These are phyloP conservation scores for Boletus coccyginus DNA, from an alignment of 768 basidiomycete genomes.

Conservation along the genomic window DNA sequence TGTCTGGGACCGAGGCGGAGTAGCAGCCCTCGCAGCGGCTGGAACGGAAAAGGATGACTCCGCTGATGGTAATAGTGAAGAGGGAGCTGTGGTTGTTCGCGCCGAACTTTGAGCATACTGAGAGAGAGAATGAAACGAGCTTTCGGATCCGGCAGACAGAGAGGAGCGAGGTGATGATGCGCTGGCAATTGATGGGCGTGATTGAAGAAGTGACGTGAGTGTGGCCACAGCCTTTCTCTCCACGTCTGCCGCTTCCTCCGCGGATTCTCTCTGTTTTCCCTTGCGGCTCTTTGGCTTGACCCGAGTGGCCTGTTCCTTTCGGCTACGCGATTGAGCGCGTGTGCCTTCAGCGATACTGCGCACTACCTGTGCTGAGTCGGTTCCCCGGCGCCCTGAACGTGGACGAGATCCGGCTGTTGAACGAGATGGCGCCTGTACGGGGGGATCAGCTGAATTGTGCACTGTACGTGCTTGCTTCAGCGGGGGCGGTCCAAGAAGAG, in stretches of 20 bases:
- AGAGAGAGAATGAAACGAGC: constrained; percentile 58
- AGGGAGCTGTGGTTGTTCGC: constrained; percentile 43
- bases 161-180: constrained; percentile 71
- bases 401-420: constrained; percentile 32
- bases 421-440: constrained; percentile 48
- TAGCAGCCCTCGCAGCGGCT: constrained; percentile 25
- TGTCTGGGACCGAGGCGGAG: constrained; percentile 33
- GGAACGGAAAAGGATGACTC: constrained; percentile 37
- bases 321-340: constrained; percentile 43
- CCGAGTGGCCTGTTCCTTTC: constrained; percentile 38
- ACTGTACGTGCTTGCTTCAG: constrained; percentile 77
- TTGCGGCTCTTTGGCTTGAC: constrained; percentile 42
- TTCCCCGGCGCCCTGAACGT: constrained; percentile 19
- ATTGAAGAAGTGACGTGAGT: constrained; percentile 67
- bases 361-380: constrained; percentile 15
- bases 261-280: constrained; percentile 47
- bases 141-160: constrained; percentile 65
- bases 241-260: constrained; percentile 42
- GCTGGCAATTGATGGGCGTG: constrained; percentile 59
- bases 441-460: constrained; percentile 69
- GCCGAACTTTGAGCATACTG: constrained; percentile 69
- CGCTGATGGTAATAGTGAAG: constrained; percentile 39
- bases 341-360: constrained; percentile 47
- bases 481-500: constrained; percentile 75
- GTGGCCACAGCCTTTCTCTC: constrained; percentile 86